Conservation (phyloP, 2,329 filamentous ascomycete genomes). For the Conoideocrella luteorostrata region DNA sequence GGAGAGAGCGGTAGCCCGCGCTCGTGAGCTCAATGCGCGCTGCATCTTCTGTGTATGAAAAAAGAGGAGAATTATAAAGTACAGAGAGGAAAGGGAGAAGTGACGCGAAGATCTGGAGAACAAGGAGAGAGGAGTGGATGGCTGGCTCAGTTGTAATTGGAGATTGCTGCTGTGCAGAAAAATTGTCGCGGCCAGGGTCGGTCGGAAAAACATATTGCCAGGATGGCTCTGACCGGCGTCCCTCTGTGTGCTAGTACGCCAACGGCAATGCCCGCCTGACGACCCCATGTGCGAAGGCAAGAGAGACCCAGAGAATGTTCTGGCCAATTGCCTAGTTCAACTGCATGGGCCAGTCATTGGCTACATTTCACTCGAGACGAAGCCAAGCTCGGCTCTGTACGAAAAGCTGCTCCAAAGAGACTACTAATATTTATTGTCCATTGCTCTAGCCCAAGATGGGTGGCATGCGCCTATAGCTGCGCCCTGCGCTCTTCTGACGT, state of each 20-base stretch:
- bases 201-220: constrained; percentile 29
- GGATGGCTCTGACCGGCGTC: too few relatives aligned
- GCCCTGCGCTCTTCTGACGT: too few relatives aligned
- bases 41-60: constrained; percentile 65
- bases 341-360: too few relatives aligned
- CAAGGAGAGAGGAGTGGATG: constrained; percentile 11
- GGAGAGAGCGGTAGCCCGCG: constrained; percentile 73
- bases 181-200: constrained; percentile 33
- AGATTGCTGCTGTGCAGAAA: constrained; percentile 25
- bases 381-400: too few relatives aligned
- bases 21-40: constrained; percentile 79
- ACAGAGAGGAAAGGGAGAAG: constrained; percentile 14
- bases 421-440: too few relatives aligned
- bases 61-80: constrained; percentile 23
- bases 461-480: too few relatives aligned
- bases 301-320: constrained; percentile 13
- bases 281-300: too few relatives aligned
- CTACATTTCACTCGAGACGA: too few relatives aligned
- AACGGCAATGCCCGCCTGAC: not conserved
- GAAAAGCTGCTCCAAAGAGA: too few relatives aligned
- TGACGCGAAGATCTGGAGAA: constrained; percentile 14
- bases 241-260: too few relatives aligned
- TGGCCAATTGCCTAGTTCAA: constrained; percentile 8
- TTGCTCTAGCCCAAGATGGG: too few relatives aligned
- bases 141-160: constrained; percentile 6